Evolutionary conservation across 306 rosid genomes (phyloP).

Genomic region (Calophaca sinica): DNA sequence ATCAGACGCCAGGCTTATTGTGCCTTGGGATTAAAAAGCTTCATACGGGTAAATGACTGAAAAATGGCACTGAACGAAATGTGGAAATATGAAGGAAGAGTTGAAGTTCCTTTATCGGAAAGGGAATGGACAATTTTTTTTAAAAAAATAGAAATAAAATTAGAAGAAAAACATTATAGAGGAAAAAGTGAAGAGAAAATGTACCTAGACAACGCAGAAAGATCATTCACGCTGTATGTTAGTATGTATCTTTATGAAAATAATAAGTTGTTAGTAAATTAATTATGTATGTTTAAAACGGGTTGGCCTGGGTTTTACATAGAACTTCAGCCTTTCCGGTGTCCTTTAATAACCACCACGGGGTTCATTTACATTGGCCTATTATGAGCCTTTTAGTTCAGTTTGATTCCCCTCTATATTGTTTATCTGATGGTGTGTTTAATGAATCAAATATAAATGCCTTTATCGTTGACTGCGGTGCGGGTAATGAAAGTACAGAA

Average conservation of each 20-base stretch:
- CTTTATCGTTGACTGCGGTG: background rate
- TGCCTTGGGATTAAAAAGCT: background rate
- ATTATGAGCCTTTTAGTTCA: background rate
- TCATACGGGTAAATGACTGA: background rate
- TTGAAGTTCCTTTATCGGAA: background rate
- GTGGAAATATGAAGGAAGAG: background rate
- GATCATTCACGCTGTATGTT: too few species aligned
- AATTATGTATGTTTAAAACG: too few species aligned
- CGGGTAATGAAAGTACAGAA: background rate
- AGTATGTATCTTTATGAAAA: too few species aligned
- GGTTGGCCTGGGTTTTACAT: too few species aligned
- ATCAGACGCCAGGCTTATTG: background rate
- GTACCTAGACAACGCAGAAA: too few species aligned
- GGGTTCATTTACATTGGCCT: background rate
- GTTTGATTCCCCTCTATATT: background rate
- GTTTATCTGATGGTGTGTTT: background rate
- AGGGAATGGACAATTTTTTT: too few species aligned
- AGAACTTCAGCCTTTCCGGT: too few species aligned
- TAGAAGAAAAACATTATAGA: background rate
- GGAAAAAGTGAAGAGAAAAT: background rate
- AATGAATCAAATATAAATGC: background rate
- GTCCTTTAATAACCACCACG: too few species aligned
- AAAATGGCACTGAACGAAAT: background rate
- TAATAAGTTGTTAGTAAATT: too few species aligned
- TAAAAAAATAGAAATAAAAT: too few species aligned